Conservation (phyloP, 208 protist genomes). For the Phytomonas francai region DNA sequence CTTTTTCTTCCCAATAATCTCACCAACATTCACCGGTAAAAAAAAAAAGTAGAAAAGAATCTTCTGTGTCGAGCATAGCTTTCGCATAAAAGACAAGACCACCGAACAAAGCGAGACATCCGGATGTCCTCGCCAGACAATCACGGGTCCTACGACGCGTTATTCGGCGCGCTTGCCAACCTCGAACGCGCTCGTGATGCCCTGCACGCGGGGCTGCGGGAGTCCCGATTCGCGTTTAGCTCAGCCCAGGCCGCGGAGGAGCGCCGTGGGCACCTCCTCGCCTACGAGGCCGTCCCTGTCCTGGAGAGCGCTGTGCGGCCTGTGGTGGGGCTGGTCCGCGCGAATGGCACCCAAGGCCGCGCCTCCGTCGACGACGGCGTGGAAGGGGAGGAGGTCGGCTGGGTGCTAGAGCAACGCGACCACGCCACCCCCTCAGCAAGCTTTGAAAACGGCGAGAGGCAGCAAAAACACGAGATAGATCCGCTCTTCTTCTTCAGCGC, state of each 20-base stretch:
- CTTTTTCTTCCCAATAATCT: not conserved
- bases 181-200: slow-evolving; percentile 27
- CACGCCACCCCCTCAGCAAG: not conserved
- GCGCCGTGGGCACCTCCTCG: slow-evolving; percentile 33
- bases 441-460: not conserved
- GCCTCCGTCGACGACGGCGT: slow-evolving; percentile 1
- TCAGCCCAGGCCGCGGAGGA: slow-evolving; percentile 43
- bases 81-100: too few relatives aligned
- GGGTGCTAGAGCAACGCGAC: not conserved
- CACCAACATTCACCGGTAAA: not conserved
- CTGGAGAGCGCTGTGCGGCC: slow-evolving; percentile 17
- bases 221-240: slow-evolving; percentile 41
- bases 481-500: slow-evolving; percentile 35
- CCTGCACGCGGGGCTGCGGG: slow-evolving; percentile 43
- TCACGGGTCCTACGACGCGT: slow-evolving; percentile 10
- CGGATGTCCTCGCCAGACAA: not conserved
- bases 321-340: slow-evolving; percentile 11
- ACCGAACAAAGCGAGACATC: too few relatives aligned
- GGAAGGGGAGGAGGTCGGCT: not conserved
- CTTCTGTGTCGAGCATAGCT: too few relatives aligned
- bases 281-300: slow-evolving; percentile 39
- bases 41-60: too few relatives aligned
- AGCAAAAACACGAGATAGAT: slow-evolving; percentile 10
- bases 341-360: not conserved
- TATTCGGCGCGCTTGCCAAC: slow-evolving; percentile 20